Evolutionary conservation across 257 asterid genomes (phyloP).

Genomic region (Solanum rostratum): DNA sequence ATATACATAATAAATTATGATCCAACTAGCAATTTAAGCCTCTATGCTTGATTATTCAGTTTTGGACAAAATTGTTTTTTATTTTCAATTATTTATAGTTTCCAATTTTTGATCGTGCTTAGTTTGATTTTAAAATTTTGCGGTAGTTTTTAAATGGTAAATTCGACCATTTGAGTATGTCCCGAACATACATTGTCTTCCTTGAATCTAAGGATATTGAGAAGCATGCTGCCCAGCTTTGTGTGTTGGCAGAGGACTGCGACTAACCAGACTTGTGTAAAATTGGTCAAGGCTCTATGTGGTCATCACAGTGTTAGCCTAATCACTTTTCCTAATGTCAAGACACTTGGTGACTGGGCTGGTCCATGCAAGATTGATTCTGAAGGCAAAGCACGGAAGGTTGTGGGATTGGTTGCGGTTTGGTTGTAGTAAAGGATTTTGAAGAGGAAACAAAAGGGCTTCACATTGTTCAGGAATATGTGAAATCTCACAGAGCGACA

Average conservation of each 20-base stretch:
- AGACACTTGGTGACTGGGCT: slow-evolving; percentile 68
- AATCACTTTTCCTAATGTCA: slow-evolving; percentile 54
- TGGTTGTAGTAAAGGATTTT: slow-evolving; percentile 67
- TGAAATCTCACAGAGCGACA: slow-evolving; percentile 34
- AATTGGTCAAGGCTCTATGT: slow-evolving; percentile 61
- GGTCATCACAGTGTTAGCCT: slow-evolving; percentile 61
- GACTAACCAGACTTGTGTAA: slow-evolving; percentile 55
- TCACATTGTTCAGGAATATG: slow-evolving; percentile 57
- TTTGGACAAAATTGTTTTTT: too few relatives aligned
- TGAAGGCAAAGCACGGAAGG: slow-evolving; percentile 76
- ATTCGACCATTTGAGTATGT: too few relatives aligned
- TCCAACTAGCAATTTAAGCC: too few relatives aligned
- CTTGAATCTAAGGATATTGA: slow-evolving; percentile 38
- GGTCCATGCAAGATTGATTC: slow-evolving; percentile 72
- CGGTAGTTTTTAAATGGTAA: too few relatives aligned
- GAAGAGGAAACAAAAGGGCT: slow-evolving; percentile 77
- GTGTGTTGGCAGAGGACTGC: slow-evolving; percentile 64
- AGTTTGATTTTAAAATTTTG: too few relatives aligned
- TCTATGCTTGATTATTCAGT: too few relatives aligned
- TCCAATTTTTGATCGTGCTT: not conserved
- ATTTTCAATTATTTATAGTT: not conserved
- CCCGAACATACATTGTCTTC: too few relatives aligned
- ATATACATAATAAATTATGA: too few relatives aligned
- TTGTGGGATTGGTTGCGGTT: slow-evolving; percentile 54
- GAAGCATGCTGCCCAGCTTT: slow-evolving; percentile 58